Evolutionary conservation across 1,139 yeast species (phyloP).

Genomic region (Debaryomyces nepalensis): DNA sequence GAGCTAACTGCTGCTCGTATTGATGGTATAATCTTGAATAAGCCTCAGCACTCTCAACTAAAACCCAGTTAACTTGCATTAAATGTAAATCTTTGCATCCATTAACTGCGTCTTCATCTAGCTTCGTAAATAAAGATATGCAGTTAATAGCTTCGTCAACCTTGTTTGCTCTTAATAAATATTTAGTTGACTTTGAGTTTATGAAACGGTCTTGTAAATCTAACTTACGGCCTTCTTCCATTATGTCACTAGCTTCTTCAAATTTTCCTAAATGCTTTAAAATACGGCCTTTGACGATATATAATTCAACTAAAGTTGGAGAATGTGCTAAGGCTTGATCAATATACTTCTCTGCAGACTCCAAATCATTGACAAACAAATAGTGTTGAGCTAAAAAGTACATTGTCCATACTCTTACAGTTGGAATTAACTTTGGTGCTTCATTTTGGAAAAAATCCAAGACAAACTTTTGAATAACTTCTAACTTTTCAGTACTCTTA

Average conservation of each 20-base stretch:
- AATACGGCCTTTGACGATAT: slow-evolving; percentile 79
- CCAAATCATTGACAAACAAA: slow-evolving; percentile 57
- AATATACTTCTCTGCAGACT: slow-evolving; percentile 57
- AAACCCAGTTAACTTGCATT: slow-evolving; percentile 93
- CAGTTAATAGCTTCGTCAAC: slow-evolving; percentile 76
- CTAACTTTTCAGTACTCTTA: slow-evolving; percentile 50
- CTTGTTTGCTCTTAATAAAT: slow-evolving; percentile 77
- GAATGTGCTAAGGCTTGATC: slow-evolving; percentile 72
- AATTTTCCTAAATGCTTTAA: slow-evolving; percentile 71
- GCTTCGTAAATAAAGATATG: slow-evolving; percentile 81
- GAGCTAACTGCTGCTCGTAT: slow-evolving; percentile 22
- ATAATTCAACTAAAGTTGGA: slow-evolving; percentile 83
- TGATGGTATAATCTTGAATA: slow-evolving; percentile 49
- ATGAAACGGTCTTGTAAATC: slow-evolving; percentile 92
- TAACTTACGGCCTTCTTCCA: slow-evolving; percentile 73
- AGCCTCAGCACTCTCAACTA: slow-evolving; percentile 85
- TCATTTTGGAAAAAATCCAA: slow-evolving; percentile 44
- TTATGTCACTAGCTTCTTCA: slow-evolving; percentile 61
- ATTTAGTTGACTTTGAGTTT: slow-evolving; percentile 87
- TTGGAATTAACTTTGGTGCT: slow-evolving; percentile 47
- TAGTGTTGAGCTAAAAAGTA: slow-evolving; percentile 85
- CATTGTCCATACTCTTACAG: slow-evolving; percentile 71
- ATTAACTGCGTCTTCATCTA: slow-evolving; percentile 71
- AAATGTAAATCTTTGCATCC: slow-evolving; percentile 87
- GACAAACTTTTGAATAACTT: slow-evolving; percentile 59